Evolutionary conservation across 208 protist genomes (phyloP).

Genomic region (Leishmania gerbilli): DNA sequence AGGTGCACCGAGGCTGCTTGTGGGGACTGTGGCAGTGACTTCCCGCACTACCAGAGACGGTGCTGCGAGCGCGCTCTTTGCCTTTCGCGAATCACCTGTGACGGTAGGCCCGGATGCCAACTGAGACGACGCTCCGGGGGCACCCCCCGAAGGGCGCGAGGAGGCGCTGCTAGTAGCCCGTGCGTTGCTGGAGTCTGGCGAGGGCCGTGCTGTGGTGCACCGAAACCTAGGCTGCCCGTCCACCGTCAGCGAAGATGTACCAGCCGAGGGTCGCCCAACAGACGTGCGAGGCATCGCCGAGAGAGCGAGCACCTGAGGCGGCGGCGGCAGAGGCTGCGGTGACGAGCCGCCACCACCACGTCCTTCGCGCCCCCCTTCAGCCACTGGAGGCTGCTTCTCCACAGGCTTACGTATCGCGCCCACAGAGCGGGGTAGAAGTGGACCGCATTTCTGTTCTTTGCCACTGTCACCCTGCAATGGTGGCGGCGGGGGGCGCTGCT

Average conservation of each 20-base stretch:
- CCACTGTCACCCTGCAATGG: neutral
- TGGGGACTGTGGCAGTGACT: neutral
- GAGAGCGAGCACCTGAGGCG: neutral
- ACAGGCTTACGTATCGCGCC: neutral
- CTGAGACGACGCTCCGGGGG: neutral
- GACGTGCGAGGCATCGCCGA: neutral
- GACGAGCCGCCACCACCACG: neutral
- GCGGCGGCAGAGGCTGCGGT: neutral
- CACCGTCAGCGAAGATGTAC: neutral
- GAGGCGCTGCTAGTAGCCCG: neutral
- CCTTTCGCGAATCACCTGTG: neutral
- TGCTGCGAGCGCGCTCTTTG: neutral
- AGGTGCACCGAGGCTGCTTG: neutral
- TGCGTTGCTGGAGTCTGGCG: neutral
- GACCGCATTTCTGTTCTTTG: neutral
- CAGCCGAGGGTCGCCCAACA: neutral
- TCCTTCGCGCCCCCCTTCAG: neutral
- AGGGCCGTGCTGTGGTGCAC: conserved; percentile 15
- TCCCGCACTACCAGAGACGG: neutral
- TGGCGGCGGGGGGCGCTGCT: neutral
- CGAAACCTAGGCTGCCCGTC: conserved; percentile 13
- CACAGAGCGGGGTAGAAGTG: neutral
- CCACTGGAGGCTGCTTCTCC: neutral
- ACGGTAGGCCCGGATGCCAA: neutral
- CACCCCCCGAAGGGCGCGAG: neutral